Evolutionary conservation across 139 green algal genomes (phyloP).

Genomic region (Zygnema cylindricum): DNA sequence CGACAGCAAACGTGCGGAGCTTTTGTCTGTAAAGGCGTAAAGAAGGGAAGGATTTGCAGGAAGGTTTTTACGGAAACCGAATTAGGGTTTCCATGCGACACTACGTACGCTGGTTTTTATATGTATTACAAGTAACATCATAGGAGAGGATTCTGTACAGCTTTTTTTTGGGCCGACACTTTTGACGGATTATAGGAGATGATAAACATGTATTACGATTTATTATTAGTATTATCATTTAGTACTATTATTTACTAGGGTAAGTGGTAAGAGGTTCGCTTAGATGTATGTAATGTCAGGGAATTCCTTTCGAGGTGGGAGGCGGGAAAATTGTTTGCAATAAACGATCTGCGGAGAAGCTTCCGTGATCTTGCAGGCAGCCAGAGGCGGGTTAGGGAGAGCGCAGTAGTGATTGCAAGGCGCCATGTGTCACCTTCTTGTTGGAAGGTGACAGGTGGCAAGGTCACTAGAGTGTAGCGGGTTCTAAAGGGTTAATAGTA

Average conservation of each 20-base stretch:
- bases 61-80: background rate
- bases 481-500: too few species aligned
- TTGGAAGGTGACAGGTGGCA: too few species aligned
- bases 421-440: too few species aligned
- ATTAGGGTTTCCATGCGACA: too few species aligned
- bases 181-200: background rate
- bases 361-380: background rate
- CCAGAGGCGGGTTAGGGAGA: background rate
- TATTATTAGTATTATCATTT: background rate
- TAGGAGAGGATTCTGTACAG: background rate
- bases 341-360: background rate
- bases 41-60: background rate
- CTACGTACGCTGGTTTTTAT: too few species aligned
- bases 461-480: too few species aligned
- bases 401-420: too few species aligned
- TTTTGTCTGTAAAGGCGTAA: background rate
- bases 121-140: too few species aligned
- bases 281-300: too few species aligned
- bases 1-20: background rate
- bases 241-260: background rate
- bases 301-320: too few species aligned
- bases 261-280: background rate
- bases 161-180: background rate
- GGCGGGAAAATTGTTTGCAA: conserved; percentile 1
- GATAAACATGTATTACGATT: background rate